Conservation (phyloP, 441 rosid species). For the Brassica balearica region DNA sequence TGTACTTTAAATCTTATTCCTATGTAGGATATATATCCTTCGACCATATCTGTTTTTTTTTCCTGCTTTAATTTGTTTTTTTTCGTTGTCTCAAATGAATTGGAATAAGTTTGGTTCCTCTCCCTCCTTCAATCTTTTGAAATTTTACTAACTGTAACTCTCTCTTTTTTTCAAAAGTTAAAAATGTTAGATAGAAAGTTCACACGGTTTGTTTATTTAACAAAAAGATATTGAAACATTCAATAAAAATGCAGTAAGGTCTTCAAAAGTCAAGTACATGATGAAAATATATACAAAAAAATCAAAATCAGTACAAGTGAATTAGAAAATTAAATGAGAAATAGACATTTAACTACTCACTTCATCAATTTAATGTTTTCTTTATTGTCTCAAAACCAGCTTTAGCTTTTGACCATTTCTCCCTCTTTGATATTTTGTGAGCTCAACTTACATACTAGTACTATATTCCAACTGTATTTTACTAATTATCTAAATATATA, state of each 20-base stretch:
- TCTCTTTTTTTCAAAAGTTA: not conserved
- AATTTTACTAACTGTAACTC: not conserved
- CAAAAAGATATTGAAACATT: not conserved
- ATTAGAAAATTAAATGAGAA: slow-evolving; percentile 33
- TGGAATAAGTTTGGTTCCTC: slow-evolving; percentile 25
- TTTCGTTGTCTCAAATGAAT: not conserved
- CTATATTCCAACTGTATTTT: not conserved
- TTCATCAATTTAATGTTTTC: slow-evolving; percentile 36
- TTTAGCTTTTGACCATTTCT: slow-evolving; percentile 28
- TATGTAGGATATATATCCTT: not conserved
- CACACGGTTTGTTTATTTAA: slow-evolving; percentile 2
- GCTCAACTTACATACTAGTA: not conserved
- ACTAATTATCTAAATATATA: not conserved
- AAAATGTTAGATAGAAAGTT: slow-evolving; percentile 1
- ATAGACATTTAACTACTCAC: slow-evolving; percentile 39
- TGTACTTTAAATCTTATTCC: slow-evolving; percentile 12
- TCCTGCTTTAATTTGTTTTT: not conserved
- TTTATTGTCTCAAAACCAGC: slow-evolving; percentile 28
- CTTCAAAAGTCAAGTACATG: slow-evolving; percentile 11
- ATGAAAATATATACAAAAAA: not conserved
- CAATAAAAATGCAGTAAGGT: not conserved
- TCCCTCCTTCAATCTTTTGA: slow-evolving; percentile 33
- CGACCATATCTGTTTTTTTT: slow-evolving; percentile 17
- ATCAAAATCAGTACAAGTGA: slow-evolving; percentile 28
- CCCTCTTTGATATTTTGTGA: slow-evolving; percentile 12